Evolutionary conservation across 2,329 filamentous ascomycete species (phyloP), one percentile per base, ranked within the genome.

Genomic region (Cladosporium sp.): DNA sequence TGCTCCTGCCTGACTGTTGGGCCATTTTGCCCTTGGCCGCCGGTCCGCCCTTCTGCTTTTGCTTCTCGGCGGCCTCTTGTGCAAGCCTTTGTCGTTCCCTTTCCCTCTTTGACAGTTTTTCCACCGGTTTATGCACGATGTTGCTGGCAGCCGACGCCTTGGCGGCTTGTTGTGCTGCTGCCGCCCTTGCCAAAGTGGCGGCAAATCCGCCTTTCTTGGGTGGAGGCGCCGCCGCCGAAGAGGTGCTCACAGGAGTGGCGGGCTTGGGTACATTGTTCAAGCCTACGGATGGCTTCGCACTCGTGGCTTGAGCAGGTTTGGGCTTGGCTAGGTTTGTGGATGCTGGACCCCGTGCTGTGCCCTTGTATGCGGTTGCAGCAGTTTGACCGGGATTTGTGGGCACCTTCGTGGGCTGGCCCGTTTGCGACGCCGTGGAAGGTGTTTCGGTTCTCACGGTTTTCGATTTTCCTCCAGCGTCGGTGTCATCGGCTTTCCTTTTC

Each of bases 61-160:
- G 62, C 61, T 59, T 73, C 69, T 45, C 71, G 61, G 62, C 67
- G 9, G 62, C 61, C 25, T 74, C 74, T 40, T 77, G 76, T 22
- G 71, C 68, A 39, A 60, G 57, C 30, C 55, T 50, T 30, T 60
- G 32, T 22, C 58, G 58, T 40, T 57, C 70, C 22, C 78, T 75
- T 53, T 82, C 77, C 53, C 82, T 85, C 53, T 70, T 74, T 6
- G 77, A 69, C n/a, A 77, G 68, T 60, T 82, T 85, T 58, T 86
- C 85, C 1, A 83, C 78, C 16, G 83, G 76, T 64, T 88, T 88
- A 67, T 89, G 85, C 63, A 88, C 85, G 57, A 89, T 87, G 58
- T 81, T 82, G 49, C 84, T 85, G 19, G 85, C 75, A 49, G 67
- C 57, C 78, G 78, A n/a, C 73, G 78, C 71, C 80, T 78, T 35